Evolutionary conservation across 495 filamentous ascomycete genomes (phyloP).

Genomic region (Staphylotrichum longicolle): DNA sequence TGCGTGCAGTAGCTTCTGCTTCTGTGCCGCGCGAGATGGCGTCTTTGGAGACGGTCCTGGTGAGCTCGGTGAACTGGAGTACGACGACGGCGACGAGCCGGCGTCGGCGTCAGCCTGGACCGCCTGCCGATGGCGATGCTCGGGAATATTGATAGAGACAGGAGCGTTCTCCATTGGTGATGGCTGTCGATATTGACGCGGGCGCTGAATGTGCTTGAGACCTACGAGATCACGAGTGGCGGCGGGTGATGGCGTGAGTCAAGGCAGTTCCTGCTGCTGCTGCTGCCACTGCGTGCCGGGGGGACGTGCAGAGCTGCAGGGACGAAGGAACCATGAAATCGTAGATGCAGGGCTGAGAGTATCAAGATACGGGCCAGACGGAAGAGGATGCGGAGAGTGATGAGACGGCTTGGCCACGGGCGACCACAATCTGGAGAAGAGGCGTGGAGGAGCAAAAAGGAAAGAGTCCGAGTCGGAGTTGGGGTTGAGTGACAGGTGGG

Average conservation of each 20-base stretch:
- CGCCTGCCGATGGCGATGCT: conserved; percentile 37
- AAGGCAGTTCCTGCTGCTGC: conserved; percentile 1
- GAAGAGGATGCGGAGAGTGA: conserved; percentile 1
- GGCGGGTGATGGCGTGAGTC: conserved; percentile 8
- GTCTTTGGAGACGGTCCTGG: conserved; percentile 38
- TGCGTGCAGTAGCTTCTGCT: conserved; percentile 46
- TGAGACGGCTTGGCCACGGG: not conserved
- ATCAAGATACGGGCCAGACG: conserved; percentile 5
- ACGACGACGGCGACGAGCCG: conserved; percentile 52
- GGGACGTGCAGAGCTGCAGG: conserved; percentile 29
- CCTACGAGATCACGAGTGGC: not conserved
- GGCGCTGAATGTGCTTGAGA: not conserved
- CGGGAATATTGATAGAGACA: conserved; percentile 54
- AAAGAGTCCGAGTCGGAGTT: not conserved
- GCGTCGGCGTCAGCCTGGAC: conserved; percentile 41
- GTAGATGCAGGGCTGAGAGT: conserved; percentile 2
- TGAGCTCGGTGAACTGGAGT: conserved; percentile 52
- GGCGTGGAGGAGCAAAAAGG: not conserved
- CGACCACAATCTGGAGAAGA: conserved; percentile 1
- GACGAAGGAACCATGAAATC: conserved; percentile 29
- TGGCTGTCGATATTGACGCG: not conserved
- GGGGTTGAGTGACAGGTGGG: conserved; percentile 1
- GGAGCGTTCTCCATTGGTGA: conserved; percentile 41
- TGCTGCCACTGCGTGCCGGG: conserved; percentile 26
- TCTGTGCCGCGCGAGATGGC: conserved; percentile 38